phyloP scores from a whole-genome alignment of 805 yeast genomes.

The Lipomyces kockii region DNA sequence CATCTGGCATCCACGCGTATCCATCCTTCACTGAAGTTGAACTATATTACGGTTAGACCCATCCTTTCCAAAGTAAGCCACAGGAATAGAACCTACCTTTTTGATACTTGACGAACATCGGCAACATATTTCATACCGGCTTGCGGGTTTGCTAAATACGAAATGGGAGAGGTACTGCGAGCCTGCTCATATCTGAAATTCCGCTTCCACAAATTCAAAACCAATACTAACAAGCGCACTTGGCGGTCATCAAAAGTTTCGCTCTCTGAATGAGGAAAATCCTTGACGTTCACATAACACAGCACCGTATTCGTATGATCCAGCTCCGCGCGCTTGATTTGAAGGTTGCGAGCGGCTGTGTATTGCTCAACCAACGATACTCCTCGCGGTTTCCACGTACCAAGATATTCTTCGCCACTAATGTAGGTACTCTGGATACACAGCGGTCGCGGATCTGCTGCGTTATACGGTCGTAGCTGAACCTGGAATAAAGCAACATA shows the following conservation, averaged over 20 bases:
- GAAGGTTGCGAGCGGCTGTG: not conserved
- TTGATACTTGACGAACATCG: slow-evolving; percentile 27
- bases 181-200: not conserved
- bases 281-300: not conserved
- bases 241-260: slow-evolving; percentile 4
- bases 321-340: slow-evolving; percentile 11
- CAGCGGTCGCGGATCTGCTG: slow-evolving; percentile 15
- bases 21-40: slow-evolving; percentile 22
- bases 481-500: slow-evolving; percentile 29
- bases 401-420: slow-evolving; percentile 31
- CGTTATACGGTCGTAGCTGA: slow-evolving; percentile 20
- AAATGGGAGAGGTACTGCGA: not conserved
- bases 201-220: slow-evolving; percentile 19
- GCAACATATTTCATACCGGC: slow-evolving; percentile 27
- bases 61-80: not conserved
- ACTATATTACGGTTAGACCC: not conserved
- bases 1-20: slow-evolving; percentile 26
- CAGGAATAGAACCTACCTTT: slow-evolving; percentile 12
- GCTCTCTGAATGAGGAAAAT: not conserved
- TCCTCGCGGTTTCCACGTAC: slow-evolving; percentile 34
- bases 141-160: not conserved
- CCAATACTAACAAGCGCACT: slow-evolving; percentile 4
- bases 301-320: slow-evolving; percentile 20
- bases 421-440: slow-evolving; percentile 25
- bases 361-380: slow-evolving; percentile 24